These are phyloP conservation scores for Carnegiea gigantea DNA, from an alignment of 179 eudicot species.

Conservation along the genomic window DNA sequence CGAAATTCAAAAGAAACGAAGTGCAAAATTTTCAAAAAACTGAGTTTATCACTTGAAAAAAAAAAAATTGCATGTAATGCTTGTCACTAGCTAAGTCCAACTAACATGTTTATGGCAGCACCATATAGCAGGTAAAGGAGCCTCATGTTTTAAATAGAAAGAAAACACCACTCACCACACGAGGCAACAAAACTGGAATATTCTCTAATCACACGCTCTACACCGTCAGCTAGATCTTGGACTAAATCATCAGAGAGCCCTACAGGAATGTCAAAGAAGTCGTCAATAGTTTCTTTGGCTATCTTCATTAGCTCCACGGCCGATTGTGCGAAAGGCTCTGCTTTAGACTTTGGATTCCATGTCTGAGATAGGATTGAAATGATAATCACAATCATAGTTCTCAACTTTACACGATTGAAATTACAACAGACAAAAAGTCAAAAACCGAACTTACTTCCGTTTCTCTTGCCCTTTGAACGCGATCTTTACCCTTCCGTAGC, in stretches of 20 bases:
- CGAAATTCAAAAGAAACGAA: too few relatives aligned
- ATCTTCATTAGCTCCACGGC: slow-evolving; percentile 67
- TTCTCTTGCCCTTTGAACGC: slow-evolving; percentile 71
- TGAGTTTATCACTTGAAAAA: too few relatives aligned
- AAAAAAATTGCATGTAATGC: too few relatives aligned
- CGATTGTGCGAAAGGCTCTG: slow-evolving; percentile 86
- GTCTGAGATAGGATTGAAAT: slow-evolving; percentile 42
- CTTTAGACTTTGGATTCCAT: slow-evolving; percentile 97
- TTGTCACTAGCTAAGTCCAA: too few relatives aligned
- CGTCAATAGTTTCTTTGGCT: slow-evolving; percentile 61
- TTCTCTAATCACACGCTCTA: slow-evolving; percentile 69
- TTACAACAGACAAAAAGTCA: neutral
- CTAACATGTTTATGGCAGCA: too few relatives aligned
- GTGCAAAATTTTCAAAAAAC: too few relatives aligned
- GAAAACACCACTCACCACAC: slow-evolving; percentile 54
- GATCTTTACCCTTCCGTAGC: slow-evolving; percentile 49
- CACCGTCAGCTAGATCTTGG: slow-evolving; percentile 60
- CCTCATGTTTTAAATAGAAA: neutral
- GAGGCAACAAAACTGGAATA: slow-evolving; percentile 79
- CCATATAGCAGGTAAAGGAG: too few relatives aligned
- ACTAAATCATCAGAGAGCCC: slow-evolving; percentile 74
- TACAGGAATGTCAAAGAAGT: slow-evolving; percentile 70
- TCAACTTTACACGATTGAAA: too few relatives aligned
- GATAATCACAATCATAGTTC: neutral
- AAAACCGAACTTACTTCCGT: slow-evolving; percentile 59